Evolutionary conservation across 768 basidiomycete genomes (phyloP).

Genomic region (Lyophyllum atratum): DNA sequence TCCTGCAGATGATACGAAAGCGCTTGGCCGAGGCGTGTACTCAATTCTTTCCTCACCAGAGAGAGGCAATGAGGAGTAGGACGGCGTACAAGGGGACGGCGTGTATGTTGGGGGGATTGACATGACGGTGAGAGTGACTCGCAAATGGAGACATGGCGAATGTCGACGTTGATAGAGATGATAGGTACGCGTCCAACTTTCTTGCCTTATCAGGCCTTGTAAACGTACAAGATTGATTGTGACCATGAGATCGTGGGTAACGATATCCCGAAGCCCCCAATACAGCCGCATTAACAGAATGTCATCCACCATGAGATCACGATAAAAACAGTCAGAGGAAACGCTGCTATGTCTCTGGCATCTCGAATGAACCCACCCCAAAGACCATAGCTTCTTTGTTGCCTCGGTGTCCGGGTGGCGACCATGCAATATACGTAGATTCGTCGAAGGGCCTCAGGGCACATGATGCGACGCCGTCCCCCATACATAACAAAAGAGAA

Average conservation of each 20-base stretch:
- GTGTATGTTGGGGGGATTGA: constrained; percentile 8
- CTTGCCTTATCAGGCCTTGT: not conserved
- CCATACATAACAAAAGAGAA: constrained; percentile 6
- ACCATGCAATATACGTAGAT: not conserved
- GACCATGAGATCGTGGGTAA: not conserved
- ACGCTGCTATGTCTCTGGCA: constrained; percentile 41
- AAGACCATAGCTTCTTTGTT: constrained; percentile 16
- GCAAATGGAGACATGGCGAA: not conserved
- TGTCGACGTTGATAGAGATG: not conserved
- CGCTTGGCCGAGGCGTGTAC: constrained; percentile 35
- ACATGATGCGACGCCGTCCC: constrained; percentile 5
- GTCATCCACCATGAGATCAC: constrained; percentile 38
- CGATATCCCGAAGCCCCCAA: constrained; percentile 2
- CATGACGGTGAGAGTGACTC: constrained; percentile 2
- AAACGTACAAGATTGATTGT: not conserved
- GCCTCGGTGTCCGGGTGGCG: not conserved
- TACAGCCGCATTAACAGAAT: constrained; percentile 7
- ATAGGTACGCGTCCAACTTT: not conserved
- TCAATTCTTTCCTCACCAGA: constrained; percentile 38
- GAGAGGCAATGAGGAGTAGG: constrained; percentile 34
- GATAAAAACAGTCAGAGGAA: constrained; percentile 43
- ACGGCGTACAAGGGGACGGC: constrained; percentile 21
- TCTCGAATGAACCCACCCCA: constrained; percentile 36
- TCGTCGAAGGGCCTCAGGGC: not conserved
- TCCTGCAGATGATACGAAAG: constrained; percentile 16